A percentile compares a stretch with the other conserved stretches of the same genome.
phyloP scores from a whole-genome alignment of 495 filamentous ascomycete species.

The Penicillium mononematosum region DNA sequence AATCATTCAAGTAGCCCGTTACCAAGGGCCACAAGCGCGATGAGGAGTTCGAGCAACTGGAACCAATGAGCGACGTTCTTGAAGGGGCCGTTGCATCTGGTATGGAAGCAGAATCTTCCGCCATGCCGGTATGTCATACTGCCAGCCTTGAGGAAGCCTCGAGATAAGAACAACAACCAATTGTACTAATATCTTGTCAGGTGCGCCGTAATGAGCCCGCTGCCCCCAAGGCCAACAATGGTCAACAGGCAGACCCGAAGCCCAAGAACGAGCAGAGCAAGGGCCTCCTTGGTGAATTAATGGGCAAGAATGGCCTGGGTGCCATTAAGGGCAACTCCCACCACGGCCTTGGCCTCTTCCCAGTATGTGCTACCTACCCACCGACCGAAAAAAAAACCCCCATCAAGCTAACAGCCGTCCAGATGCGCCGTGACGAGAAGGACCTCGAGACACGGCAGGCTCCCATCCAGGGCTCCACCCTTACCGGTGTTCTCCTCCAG shows the following conservation, averaged over 20 bases:
- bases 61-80: not conserved
- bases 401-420: slow-evolving; percentile 5
- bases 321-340: slow-evolving; percentile 19
- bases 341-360: slow-evolving; percentile 27
- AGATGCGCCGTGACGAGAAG: slow-evolving; percentile 26
- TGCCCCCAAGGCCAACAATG: not conserved
- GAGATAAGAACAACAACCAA: too few species aligned
- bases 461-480: slow-evolving; percentile 26
- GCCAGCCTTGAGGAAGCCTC: too few species aligned
- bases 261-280: not conserved
- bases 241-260: not conserved
- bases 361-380: slow-evolving; percentile 15
- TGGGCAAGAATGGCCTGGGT: slow-evolving; percentile 21
- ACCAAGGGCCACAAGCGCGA: slow-evolving; percentile 7
- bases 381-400: too few species aligned
- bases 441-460: slow-evolving; percentile 16
- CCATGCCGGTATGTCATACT: slow-evolving; percentile 5
- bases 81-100: slow-evolving; percentile 4
- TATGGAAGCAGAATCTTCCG: not conserved
- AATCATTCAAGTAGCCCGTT: slow-evolving; percentile 7
- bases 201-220: slow-evolving; percentile 1
- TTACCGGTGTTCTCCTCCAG: slow-evolving; percentile 20
- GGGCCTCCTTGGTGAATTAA: slow-evolving; percentile 14
- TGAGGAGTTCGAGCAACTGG: not conserved
- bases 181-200: not conserved